Evolutionary conservation across 2,329 filamentous ascomycete genomes (phyloP).

Genomic region (Colletotrichum somersetense): DNA sequence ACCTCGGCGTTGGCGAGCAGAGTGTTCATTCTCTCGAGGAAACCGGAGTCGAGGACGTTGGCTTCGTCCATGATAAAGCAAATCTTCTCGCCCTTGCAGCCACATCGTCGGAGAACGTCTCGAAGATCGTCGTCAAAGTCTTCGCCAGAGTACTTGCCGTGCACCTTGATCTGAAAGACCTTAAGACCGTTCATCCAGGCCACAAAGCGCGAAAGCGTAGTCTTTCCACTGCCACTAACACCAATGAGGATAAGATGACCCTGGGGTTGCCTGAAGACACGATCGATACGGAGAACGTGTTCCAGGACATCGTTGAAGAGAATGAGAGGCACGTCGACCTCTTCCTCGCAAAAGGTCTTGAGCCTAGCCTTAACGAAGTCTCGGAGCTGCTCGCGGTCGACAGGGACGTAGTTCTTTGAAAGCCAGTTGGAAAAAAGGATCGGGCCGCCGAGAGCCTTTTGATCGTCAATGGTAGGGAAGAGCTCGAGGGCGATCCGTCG

Average conservation of each 20-base stretch:
- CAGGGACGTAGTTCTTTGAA: constrained; percentile 97
- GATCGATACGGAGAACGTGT: constrained; percentile 97
- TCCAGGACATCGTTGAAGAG: constrained; percentile 99
- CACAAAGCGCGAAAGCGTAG: constrained; percentile 95
- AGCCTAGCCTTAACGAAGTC: constrained; percentile 98
- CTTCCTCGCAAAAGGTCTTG: constrained; percentile 99
- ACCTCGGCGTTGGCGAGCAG: constrained; percentile 99
- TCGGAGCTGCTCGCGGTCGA: constrained; percentile 92
- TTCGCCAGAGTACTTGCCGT: constrained; percentile 97
- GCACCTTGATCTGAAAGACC: constrained; percentile 99
- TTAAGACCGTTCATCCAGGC: constrained; percentile 99
- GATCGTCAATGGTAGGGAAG: constrained; percentile 96
- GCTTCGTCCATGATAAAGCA: constrained; percentile 99
- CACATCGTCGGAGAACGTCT: constrained; percentile 91
- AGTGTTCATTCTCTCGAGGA: constrained; percentile 99
- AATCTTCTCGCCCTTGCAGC: constrained; percentile 98
- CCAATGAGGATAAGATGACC: constrained; percentile 98
- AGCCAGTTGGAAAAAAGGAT: constrained; percentile 99
- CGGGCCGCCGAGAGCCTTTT: constrained; percentile 88
- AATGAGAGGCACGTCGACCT: constrained; percentile 97
- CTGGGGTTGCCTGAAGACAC: constrained; percentile 98
- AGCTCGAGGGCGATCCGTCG: constrained; percentile 87
- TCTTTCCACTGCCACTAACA: constrained; percentile 98
- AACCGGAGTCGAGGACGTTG: constrained; percentile 97
- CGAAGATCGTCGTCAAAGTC: constrained; percentile 98